phyloP scores from a whole-genome alignment of 129 eudicot genomes.

The Apium graveolens region DNA sequence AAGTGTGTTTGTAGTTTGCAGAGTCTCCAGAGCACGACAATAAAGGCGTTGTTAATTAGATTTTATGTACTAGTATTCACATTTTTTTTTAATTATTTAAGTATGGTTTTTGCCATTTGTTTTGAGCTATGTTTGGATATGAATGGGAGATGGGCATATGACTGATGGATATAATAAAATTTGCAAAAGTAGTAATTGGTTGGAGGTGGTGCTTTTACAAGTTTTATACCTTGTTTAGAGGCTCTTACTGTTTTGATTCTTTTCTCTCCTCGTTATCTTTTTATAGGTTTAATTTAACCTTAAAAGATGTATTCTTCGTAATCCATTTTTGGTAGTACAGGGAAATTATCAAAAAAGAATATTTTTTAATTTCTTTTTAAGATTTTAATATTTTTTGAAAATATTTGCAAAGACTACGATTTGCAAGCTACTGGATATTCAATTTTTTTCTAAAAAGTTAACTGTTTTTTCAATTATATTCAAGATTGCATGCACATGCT shows the following conservation, averaged over 20 bases:
- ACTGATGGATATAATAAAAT: conserved; percentile 2
- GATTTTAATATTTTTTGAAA: no score
- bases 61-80: background rate
- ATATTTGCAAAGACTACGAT: no score
- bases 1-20: conserved; percentile 26
- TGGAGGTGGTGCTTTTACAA: conserved; percentile 13
- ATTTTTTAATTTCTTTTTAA: no score
- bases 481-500: no score
- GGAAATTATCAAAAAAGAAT: no score
- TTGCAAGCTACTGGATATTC: no score
- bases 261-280: background rate
- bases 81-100: background rate
- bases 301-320: no score
- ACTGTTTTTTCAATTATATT: no score
- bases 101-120: conserved; percentile 12
- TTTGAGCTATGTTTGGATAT: conserved; percentile 11
- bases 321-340: background rate
- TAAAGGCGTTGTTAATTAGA: background rate
- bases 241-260: background rate
- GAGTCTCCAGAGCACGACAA: conserved; percentile 27
- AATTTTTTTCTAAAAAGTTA: no score
- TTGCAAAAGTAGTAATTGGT: conserved; percentile 20
- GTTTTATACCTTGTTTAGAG: conserved; percentile 11
- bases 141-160: conserved; percentile 15
- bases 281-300: background rate